A percentile compares a stretch with the other conserved stretches of the same genome.
Conservation (phyloP, 768 basidiomycete species). For the Galerina marginata region DNA sequence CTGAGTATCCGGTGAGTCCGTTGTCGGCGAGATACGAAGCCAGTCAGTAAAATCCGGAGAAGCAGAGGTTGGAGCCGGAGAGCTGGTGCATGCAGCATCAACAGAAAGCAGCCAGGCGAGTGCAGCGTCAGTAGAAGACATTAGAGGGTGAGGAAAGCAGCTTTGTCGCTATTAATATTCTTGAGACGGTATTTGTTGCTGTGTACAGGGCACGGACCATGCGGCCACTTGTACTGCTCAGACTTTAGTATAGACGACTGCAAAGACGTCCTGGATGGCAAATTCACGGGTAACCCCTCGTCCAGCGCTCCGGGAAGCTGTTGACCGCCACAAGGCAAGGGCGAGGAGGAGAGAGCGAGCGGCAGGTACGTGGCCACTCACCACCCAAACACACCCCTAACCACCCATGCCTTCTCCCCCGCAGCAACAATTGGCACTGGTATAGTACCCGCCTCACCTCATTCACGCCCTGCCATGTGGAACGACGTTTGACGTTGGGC, state of each 20-base stretch:
- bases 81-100: conserved; percentile 24
- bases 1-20: conserved; percentile 14
- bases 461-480: too few relatives aligned
- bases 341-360: too few relatives aligned
- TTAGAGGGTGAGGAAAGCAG: neutral
- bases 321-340: too few relatives aligned
- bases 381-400: too few relatives aligned
- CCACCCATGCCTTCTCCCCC: too few relatives aligned
- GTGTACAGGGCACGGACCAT: conserved; percentile 10
- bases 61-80: conserved; percentile 22
- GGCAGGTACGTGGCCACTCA: too few relatives aligned
- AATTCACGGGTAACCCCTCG: too few relatives aligned
- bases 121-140: conserved; percentile 25
- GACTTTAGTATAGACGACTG: neutral
- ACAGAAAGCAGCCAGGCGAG: conserved; percentile 27
- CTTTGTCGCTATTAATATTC: conserved; percentile 1
- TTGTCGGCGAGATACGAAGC: conserved; percentile 32
- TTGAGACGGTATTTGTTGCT: conserved; percentile 1
- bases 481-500: too few relatives aligned
- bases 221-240: neutral
- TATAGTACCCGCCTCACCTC: too few relatives aligned
- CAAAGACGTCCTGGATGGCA: neutral
- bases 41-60: conserved; percentile 33
- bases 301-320: too few relatives aligned
- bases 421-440: too few relatives aligned